Evolutionary conservation across 495 filamentous ascomycete species (phyloP).

Genomic region (Lepidopterella palustris): DNA sequence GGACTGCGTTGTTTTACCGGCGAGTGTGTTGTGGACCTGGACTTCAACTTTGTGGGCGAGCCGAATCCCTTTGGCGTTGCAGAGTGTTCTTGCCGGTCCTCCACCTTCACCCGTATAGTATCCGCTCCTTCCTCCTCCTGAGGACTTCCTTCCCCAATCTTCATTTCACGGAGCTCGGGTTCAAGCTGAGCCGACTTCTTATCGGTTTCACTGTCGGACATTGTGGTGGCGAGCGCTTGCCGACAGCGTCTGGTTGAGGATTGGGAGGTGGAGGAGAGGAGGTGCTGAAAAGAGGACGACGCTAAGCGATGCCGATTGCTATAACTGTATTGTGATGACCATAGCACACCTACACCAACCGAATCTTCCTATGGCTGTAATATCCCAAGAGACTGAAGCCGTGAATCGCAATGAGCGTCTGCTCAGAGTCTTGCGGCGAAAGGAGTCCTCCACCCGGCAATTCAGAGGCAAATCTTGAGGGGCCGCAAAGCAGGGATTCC

Average conservation of each 20-base stretch:
- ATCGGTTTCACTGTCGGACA: conserved; percentile 32
- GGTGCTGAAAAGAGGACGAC: conserved; percentile 15
- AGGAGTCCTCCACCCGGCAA: not conserved
- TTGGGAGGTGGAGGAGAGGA: conserved; percentile 15
- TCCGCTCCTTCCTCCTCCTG: conserved; percentile 8
- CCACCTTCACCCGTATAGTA: conserved; percentile 7
- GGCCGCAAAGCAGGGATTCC: not conserved
- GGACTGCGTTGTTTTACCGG: conserved; percentile 38
- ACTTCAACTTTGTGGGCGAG: conserved; percentile 27
- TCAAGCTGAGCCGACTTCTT: conserved; percentile 28
- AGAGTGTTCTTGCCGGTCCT: conserved; percentile 7
- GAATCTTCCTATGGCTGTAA: not conserved
- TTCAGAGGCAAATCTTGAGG: not conserved
- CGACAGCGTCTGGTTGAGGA: conserved; percentile 11
- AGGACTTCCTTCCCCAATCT: conserved; percentile 29
- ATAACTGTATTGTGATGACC: conserved; percentile 15
- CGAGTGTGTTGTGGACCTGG: conserved; percentile 36
- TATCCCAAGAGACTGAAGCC: not conserved
- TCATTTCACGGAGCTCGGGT: conserved; percentile 35
- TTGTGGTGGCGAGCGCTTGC: conserved; percentile 18
- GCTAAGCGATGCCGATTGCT: conserved; percentile 30
- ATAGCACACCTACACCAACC: conserved; percentile 13
- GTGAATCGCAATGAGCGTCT: not conserved
- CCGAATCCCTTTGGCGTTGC: conserved; percentile 20
- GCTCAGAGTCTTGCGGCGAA: not conserved